These are phyloP conservation scores for Fusarium incarnatum DNA, from an alignment of 2,329 filamentous ascomycete species.

Conservation along the genomic window DNA sequence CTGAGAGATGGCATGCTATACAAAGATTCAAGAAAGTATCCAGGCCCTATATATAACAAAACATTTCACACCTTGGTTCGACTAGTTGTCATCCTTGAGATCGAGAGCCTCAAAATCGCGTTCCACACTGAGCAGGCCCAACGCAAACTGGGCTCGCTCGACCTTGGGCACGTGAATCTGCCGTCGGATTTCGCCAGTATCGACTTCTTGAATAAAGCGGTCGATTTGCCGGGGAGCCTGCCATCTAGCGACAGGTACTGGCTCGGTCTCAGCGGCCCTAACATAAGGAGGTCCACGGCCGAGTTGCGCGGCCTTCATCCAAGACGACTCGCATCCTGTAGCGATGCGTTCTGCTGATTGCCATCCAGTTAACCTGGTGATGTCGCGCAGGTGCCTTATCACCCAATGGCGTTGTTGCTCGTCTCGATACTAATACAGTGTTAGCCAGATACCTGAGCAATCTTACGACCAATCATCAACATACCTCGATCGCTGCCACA, in stretches of 20 bases:
- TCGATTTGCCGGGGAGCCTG: conserved; percentile 64
- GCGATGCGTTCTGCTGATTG: conserved; percentile 85
- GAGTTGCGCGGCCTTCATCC: conserved; percentile 79
- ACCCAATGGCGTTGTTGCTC: conserved; percentile 81
- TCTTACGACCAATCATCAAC: conserved; percentile 11
- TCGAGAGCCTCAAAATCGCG: conserved; percentile 76
- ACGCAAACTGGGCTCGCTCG: conserved; percentile 77
- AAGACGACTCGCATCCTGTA: conserved; percentile 84
- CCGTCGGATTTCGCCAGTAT: conserved; percentile 52
- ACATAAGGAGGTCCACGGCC: conserved; percentile 82
- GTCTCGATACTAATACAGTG: conserved; percentile 71
- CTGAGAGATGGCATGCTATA: neutral
- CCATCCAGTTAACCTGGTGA: conserved; percentile 87
- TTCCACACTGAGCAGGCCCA: conserved; percentile 83
- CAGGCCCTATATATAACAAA: neutral
- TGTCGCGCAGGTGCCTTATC: conserved; percentile 77
- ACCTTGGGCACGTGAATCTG: conserved; percentile 70
- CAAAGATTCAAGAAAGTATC: neutral
- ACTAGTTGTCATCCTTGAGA: conserved; percentile 57
- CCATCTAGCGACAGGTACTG: conserved; percentile 57
- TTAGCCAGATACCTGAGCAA: conserved; percentile 27
- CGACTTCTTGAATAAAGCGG: conserved; percentile 61
- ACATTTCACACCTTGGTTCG: neutral
- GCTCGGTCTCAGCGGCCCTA: conserved; percentile 55
- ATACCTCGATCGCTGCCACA: conserved; percentile 81